These are phyloP conservation scores for Pythium apleroticum DNA, from an alignment of 352 stramenopile species.

Conservation along the genomic window DNA sequence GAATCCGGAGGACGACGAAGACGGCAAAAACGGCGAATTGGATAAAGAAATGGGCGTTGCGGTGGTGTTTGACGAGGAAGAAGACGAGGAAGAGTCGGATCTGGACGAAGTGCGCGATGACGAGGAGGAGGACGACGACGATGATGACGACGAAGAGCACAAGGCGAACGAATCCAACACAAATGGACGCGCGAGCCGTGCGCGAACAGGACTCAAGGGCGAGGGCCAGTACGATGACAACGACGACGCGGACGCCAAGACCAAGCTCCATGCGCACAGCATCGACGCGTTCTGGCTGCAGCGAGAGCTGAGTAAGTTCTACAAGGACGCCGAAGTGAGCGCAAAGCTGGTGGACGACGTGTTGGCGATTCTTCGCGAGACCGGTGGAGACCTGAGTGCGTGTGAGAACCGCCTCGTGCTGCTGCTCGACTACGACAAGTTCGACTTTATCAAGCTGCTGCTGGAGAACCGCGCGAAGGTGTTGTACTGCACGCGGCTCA, in stretches of 20 bases:
- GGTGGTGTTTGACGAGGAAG: conserved; percentile 98
- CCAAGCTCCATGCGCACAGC: conserved; percentile 91
- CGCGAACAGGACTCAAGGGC: conserved; percentile 75
- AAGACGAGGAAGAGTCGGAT: conserved; percentile 95
- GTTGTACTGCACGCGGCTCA: conserved; percentile 96
- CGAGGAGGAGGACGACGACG: conserved; percentile 54
- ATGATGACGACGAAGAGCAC: conserved; percentile 45
- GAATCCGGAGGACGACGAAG: conserved; percentile 31
- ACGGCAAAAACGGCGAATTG: conserved; percentile 66
- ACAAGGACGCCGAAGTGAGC: conserved; percentile 94
- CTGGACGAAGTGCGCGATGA: conserved; percentile 87
- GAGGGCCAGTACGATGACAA: conserved; percentile 51
- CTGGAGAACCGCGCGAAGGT: conserved; percentile 96
- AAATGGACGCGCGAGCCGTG: conserved; percentile 16
- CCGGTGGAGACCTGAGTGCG: conserved; percentile 65
- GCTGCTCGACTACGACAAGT: conserved; percentile 98
- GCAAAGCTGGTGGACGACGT: conserved; percentile 93
- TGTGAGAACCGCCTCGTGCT: conserved; percentile 98
- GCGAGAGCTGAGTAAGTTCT: conserved; percentile 94
- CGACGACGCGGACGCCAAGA: conserved; percentile 61
- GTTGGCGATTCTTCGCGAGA: conserved; percentile 62
- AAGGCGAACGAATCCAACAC: neutral
- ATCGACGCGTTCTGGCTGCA: conserved; percentile 99
- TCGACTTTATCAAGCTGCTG: conserved; percentile 98
- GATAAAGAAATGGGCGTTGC: conserved; percentile 98